A percentile compares a stretch with the other conserved stretches of the same genome.
Evolutionary conservation across 352 stramenopile species (phyloP).

Genomic region (Pythium rishiriense): DNA sequence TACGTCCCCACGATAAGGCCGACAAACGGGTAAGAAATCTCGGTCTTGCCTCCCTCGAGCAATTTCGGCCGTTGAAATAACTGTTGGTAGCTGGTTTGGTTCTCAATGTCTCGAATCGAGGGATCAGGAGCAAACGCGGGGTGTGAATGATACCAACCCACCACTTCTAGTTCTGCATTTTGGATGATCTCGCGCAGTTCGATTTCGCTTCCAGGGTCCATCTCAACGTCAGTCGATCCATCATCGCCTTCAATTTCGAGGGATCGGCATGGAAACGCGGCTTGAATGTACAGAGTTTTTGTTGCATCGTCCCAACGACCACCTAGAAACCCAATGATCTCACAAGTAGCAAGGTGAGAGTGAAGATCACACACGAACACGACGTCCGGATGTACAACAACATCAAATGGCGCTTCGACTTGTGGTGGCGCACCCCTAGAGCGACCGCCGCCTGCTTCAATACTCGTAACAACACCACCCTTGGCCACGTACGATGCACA

Average conservation of each 20-base stretch:
- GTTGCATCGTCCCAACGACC: conserved; percentile 84
- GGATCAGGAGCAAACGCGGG: conserved; percentile 92
- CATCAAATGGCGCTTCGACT: conserved; percentile 79
- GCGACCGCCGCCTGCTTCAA: conserved; percentile 26
- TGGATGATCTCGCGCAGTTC: conserved; percentile 89
- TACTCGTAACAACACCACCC: conserved; percentile 23
- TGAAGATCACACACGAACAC: conserved; percentile 93
- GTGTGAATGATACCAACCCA: conserved; percentile 96
- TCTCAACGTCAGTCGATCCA: conserved; percentile 93
- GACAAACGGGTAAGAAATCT: conserved; percentile 87
- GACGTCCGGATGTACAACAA: conserved; percentile 89
- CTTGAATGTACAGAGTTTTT: conserved; percentile 91
- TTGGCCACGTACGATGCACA: conserved; percentile 60
- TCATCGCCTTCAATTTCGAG: conserved; percentile 88
- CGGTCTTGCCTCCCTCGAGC: conserved; percentile 22
- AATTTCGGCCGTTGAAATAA: conserved; percentile 71
- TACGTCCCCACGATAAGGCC: conserved; percentile 95
- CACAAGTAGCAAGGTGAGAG: conserved; percentile 89
- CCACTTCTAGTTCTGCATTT: conserved; percentile 87
- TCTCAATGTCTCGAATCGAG: conserved; percentile 93
- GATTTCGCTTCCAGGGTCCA: conserved; percentile 93
- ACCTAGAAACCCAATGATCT: conserved; percentile 95
- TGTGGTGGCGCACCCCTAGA: conserved; percentile 39
- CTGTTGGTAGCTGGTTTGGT: conserved; percentile 93
- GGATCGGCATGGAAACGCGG: conserved; percentile 91